Conservation (phyloP, 2,329 filamentous ascomycete species). For the Camillea tinctor region DNA sequence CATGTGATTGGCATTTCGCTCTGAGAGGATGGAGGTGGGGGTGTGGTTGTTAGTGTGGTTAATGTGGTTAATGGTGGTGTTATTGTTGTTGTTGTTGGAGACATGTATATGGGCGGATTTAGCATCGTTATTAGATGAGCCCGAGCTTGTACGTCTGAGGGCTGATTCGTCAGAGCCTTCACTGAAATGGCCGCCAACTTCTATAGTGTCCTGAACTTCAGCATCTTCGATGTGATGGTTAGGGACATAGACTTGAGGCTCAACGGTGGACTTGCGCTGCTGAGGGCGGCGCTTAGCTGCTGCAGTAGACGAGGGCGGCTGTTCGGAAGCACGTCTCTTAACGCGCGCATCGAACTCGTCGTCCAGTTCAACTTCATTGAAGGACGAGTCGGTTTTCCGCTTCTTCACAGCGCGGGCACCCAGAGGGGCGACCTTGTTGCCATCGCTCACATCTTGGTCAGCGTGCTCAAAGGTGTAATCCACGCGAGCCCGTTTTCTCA, state of each 20-base stretch:
- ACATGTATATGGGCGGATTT: slow-evolving; percentile 11
- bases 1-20: background rate
- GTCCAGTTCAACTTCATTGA: slow-evolving; percentile 24
- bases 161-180: slow-evolving; percentile 33
- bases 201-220: slow-evolving; percentile 57
- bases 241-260: slow-evolving; percentile 27
- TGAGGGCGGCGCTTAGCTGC: slow-evolving; percentile 24
- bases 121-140: slow-evolving; percentile 25
- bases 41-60: no score
- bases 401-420: slow-evolving; percentile 29
- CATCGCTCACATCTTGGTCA: slow-evolving; percentile 41
- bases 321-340: slow-evolving; percentile 34
- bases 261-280: slow-evolving; percentile 27
- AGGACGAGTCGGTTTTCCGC: slow-evolving; percentile 27
- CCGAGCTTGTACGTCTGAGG: slow-evolving; percentile 31
- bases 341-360: slow-evolving; percentile 24
- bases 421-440: slow-evolving; percentile 24
- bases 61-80: no score
- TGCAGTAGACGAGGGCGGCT: slow-evolving; percentile 23
- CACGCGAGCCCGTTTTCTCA: slow-evolving; percentile 55
- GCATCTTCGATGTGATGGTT: slow-evolving; percentile 40
- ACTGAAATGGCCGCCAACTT: slow-evolving; percentile 48
- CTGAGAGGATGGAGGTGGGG: background rate
- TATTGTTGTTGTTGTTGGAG: slow-evolving; percentile 1
- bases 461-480: slow-evolving; percentile 57